These are phyloP conservation scores for Fraxinus ornus DNA, from an alignment of 305 asterid species.

Conservation along the genomic window DNA sequence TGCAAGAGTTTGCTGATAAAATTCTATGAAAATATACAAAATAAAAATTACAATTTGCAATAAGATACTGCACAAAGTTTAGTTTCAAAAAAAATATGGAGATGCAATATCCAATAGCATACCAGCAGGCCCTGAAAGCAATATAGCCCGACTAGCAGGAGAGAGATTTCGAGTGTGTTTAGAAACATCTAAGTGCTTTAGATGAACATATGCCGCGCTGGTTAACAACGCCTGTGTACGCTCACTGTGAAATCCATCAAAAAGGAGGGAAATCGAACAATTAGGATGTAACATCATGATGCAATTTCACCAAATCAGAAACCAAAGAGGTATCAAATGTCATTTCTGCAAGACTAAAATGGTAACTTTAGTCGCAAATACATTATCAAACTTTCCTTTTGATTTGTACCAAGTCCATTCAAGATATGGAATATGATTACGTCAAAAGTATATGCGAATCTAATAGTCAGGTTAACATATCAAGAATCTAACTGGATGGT, in stretches of 20 bases:
- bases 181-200: constrained; percentile 71
- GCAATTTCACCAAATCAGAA: constrained; percentile 1
- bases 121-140: constrained; percentile 94
- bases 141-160: constrained; percentile 88
- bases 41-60: background rate
- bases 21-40: constrained; percentile 42
- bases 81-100: background rate
- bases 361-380: background rate
- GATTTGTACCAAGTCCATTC: constrained; percentile 1
- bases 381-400: background rate
- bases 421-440: background rate
- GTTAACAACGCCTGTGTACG: constrained; percentile 60
- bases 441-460: background rate
- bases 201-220: constrained; percentile 88
- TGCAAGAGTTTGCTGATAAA: constrained; percentile 74
- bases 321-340: background rate
- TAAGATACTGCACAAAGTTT: constrained; percentile 4
- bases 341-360: background rate
- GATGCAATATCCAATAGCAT: constrained; percentile 17
- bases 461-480: background rate
- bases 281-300: background rate
- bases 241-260: constrained; percentile 59
- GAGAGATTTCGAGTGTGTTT: constrained; percentile 85
- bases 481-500: background rate
- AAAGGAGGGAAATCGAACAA: background rate